Conservation (phyloP, 352 stramenopile species). For the Nothophytophthora sp. region DNA sequence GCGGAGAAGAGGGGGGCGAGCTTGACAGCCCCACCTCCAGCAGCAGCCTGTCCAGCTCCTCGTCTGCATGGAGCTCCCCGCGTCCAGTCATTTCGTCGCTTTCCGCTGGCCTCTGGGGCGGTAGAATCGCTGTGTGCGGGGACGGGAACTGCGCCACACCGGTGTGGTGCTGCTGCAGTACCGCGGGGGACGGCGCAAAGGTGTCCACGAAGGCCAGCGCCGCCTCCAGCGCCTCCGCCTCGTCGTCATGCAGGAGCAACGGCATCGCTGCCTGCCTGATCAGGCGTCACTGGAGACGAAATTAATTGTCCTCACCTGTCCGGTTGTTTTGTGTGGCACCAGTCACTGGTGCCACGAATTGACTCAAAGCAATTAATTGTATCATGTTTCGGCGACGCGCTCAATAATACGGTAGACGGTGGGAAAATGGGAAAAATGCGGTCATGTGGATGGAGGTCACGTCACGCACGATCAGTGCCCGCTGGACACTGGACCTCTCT, state of each 20-base stretch:
- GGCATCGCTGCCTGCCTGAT: too few relatives aligned
- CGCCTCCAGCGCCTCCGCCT: slow-evolving; percentile 36
- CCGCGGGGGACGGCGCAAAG: slow-evolving; percentile 4
- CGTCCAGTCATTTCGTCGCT: slow-evolving; percentile 11
- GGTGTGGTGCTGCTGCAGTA: neutral
- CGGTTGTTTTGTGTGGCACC: too few relatives aligned
- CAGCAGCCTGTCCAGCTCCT: slow-evolving; percentile 32
- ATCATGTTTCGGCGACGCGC: too few relatives aligned
- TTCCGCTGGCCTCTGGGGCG: neutral
- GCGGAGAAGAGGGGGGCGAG: neutral
- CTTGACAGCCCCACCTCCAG: slow-evolving; percentile 23
- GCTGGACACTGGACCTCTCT: too few relatives aligned
- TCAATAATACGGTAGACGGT: too few relatives aligned
- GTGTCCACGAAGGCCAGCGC: slow-evolving; percentile 37
- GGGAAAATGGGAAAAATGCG: too few relatives aligned
- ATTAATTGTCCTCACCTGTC: too few relatives aligned
- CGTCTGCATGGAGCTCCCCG: slow-evolving; percentile 16
- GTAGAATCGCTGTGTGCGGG: neutral
- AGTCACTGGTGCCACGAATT: too few relatives aligned
- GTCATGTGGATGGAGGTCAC: too few relatives aligned
- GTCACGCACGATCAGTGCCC: too few relatives aligned
- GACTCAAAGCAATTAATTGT: too few relatives aligned
- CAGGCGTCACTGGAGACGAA: too few relatives aligned
- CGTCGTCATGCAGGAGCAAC: slow-evolving; percentile 38
- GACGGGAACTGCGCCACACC: neutral